phyloP scores from a whole-genome alignment of 2,329 filamentous ascomycete species.

The Dothideomycetes sp. region DNA sequence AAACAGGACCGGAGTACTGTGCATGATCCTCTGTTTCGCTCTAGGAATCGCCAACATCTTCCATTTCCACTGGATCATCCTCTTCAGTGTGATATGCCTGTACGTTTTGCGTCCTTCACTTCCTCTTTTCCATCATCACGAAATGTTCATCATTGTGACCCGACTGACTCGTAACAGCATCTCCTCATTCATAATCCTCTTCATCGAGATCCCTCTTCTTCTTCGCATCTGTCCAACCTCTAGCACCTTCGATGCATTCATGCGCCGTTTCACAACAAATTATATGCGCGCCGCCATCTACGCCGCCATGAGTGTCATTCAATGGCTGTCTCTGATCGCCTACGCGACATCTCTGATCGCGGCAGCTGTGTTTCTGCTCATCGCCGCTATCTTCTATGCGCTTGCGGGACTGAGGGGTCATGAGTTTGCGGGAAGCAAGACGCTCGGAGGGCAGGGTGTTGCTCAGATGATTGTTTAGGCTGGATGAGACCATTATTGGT shows the following conservation, averaged over 20 bases:
- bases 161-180: constrained; percentile 22
- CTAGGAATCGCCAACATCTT: constrained; percentile 61
- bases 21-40: constrained; percentile 55
- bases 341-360: constrained; percentile 66
- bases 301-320: constrained; percentile 63
- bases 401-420: constrained; percentile 72
- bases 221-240: constrained; percentile 97
- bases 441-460: constrained; percentile 81
- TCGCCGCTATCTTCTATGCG: constrained; percentile 72
- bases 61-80: constrained; percentile 46
- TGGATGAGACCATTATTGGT: neutral
- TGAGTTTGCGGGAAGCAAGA: constrained; percentile 88
- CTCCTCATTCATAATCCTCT: constrained; percentile 38
- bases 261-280: constrained; percentile 89
- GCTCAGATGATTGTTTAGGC: constrained; percentile 92
- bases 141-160: constrained; percentile 1
- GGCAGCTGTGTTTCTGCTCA: constrained; percentile 66
- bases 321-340: constrained; percentile 69
- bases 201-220: constrained; percentile 73
- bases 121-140: neutral
- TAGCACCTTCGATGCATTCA: constrained; percentile 72
- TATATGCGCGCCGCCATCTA: constrained; percentile 93
- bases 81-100: constrained; percentile 47
- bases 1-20: constrained; percentile 44
- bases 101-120: constrained; percentile 19